Conservation (phyloP, 2,329 filamentous ascomycete genomes). For the Claviceps pusilla region DNA sequence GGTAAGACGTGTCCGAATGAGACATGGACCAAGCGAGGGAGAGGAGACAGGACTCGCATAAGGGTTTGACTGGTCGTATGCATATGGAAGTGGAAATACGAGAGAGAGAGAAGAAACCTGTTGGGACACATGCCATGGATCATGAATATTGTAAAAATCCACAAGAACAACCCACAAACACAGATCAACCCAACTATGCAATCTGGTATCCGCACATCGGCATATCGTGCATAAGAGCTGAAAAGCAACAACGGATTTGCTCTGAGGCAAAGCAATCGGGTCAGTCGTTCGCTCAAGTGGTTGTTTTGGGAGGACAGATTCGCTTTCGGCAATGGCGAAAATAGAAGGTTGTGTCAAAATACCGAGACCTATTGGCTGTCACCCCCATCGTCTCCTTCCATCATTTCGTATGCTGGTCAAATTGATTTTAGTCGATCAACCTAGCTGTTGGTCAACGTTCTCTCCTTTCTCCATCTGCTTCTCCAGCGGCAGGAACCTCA, state of each 20-base stretch:
- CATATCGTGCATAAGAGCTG: not conserved
- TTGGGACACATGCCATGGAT: not conserved
- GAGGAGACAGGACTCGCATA: not conserved
- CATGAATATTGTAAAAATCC: not conserved
- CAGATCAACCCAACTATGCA: no score
- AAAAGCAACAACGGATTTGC: not conserved
- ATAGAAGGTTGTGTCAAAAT: not conserved
- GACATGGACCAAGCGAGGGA: not conserved
- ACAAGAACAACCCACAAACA: not conserved
- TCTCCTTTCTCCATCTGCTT: no score
- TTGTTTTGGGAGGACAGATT: not conserved
- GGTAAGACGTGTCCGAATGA: not conserved
- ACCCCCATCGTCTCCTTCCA: not conserved
- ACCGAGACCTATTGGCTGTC: not conserved
- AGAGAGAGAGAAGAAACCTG: not conserved
- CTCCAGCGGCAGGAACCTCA: no score
- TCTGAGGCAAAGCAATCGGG: not conserved
- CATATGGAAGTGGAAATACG: not conserved
- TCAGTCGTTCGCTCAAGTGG: not conserved
- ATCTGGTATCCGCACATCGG: no score
- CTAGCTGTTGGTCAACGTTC: not conserved
- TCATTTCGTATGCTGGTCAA: not conserved
- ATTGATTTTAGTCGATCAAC: not conserved
- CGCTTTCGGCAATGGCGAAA: not conserved
- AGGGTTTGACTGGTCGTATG: not conserved